Evolutionary conservation across 331 rosid genomes (phyloP).

Genomic region (Quercus phellos): DNA sequence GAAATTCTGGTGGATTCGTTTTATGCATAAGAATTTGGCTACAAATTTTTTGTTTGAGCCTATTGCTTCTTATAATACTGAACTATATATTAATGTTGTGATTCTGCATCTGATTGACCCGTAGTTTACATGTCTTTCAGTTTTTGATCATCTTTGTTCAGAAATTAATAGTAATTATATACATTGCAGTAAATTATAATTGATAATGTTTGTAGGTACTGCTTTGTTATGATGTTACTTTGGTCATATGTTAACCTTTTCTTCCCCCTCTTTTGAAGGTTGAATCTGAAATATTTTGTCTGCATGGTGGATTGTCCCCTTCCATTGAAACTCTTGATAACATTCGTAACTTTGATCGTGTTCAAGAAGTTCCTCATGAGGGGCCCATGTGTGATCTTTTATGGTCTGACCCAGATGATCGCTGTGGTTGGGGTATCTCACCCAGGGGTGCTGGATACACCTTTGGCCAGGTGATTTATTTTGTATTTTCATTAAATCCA

Average conservation of each 20-base stretch:
- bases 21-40: neutral
- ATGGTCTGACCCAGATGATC: slow-evolving; percentile 97
- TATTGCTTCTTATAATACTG: neutral
- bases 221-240: neutral
- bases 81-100: neutral
- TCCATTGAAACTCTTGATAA: slow-evolving; percentile 88
- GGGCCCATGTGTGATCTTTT: slow-evolving; percentile 97
- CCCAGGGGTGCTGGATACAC: slow-evolving; percentile 96
- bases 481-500: neutral
- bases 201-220: neutral
- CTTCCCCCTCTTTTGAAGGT: slow-evolving; percentile 40
- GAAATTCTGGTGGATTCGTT: neutral
- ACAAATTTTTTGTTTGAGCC: neutral
- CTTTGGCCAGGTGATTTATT: slow-evolving; percentile 69
- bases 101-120: neutral
- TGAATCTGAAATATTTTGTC: slow-evolving; percentile 91
- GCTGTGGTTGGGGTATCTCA: slow-evolving; percentile 97
- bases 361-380: slow-evolving; percentile 96
- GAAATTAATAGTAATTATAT: neutral
- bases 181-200: neutral
- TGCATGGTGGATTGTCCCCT: slow-evolving; percentile 91
- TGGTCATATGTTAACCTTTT: neutral
- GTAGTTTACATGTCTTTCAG: neutral
- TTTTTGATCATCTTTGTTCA: neutral
- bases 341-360: slow-evolving; percentile 90